Conservation (phyloP, 805 yeast genomes). For the Starmera dryadoides region DNA sequence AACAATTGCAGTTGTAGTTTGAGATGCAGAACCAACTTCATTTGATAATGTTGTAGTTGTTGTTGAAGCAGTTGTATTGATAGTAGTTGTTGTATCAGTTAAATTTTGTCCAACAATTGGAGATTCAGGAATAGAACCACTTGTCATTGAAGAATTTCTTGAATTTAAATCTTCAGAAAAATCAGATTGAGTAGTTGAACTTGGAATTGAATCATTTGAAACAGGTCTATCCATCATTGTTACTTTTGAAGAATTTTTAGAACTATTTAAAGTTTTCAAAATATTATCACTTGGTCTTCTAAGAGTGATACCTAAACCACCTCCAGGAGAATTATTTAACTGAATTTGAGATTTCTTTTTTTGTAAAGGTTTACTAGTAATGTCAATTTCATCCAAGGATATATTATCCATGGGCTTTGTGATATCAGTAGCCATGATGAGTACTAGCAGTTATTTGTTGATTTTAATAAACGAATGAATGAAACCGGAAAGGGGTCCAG, state of each 20-base stretch:
- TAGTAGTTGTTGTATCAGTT: background rate
- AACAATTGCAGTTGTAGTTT: no score
- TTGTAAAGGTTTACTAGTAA: background rate
- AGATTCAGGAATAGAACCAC: conserved; percentile 13
- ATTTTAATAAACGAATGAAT: no score
- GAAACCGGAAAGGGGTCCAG: no score
- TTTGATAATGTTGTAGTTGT: no score
- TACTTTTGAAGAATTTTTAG: conserved; percentile 2
- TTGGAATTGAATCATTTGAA: conserved; percentile 20
- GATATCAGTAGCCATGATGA: background rate
- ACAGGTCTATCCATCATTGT: conserved; percentile 20
- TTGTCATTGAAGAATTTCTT: conserved; percentile 20
- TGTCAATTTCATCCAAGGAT: conserved; percentile 1
- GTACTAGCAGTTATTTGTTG: no score
- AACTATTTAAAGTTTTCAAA: conserved; percentile 4
- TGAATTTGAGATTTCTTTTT: background rate
- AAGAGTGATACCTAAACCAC: conserved; percentile 15
- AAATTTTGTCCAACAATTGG: conserved; percentile 6
- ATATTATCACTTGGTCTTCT: conserved; percentile 20
- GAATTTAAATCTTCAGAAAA: conserved; percentile 13
- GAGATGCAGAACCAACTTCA: background rate
- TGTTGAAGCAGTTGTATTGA: background rate
- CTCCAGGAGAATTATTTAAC: conserved; percentile 1
- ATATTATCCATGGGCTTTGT: background rate
- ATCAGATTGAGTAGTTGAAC: conserved; percentile 13